phyloP scores from a whole-genome alignment of 2,329 filamentous ascomycete genomes.

The Ophiosphaerella korrae region DNA sequence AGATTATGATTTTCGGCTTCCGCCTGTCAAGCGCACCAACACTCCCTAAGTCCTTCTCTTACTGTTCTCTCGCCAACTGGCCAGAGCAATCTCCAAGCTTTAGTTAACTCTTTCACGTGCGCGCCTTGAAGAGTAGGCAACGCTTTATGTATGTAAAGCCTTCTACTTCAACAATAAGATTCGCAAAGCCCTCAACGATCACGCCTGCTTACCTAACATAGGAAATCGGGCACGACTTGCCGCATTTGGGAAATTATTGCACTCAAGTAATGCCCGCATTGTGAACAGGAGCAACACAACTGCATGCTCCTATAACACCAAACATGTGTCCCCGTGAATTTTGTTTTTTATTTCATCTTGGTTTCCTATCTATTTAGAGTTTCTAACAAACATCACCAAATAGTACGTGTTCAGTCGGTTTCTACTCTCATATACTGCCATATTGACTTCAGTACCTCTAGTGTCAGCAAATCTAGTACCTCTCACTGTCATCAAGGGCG shows the following conservation, averaged over 20 bases:
- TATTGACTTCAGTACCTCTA: neutral
- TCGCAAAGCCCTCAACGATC: neutral
- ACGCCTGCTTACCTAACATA: conserved; percentile 9
- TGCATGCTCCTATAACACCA: neutral
- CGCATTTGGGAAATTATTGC: conserved; percentile 16
- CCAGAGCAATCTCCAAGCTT: no score
- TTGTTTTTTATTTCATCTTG: neutral
- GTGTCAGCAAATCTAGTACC: conserved; percentile 21
- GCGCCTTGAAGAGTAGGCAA: neutral
- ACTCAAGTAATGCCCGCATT: neutral
- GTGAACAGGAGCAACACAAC: no score
- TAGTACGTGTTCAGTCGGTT: neutral
- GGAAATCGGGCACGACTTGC: conserved; percentile 19
- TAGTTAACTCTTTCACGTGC: no score
- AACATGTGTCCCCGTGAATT: neutral
- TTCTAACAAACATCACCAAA: neutral
- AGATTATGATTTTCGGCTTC: no score
- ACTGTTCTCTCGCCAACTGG: no score
- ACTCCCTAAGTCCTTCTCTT: no score
- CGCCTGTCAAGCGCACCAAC: no score
- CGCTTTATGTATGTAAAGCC: neutral
- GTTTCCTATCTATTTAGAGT: no score
- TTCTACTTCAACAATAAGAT: neutral
- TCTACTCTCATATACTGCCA: neutral
- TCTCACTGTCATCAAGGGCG: conserved; percentile 28